Conservation (phyloP, 306 rosid species). For the Quercus robur region DNA sequence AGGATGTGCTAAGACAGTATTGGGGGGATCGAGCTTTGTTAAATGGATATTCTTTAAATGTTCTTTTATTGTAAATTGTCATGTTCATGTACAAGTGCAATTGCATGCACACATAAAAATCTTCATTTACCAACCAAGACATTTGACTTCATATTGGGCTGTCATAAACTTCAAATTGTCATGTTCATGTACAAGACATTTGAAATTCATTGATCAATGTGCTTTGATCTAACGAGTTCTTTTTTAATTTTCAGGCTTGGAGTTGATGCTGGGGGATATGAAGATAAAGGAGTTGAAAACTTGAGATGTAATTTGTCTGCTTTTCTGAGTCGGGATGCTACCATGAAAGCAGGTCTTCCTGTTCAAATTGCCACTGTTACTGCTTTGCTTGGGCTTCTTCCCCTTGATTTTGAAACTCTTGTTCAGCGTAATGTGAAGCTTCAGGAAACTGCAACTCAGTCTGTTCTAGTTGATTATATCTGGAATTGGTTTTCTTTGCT, state of each 20-base stretch:
- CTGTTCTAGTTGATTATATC: conserved; percentile 36
- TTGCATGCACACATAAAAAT: not conserved
- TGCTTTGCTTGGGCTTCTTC: conserved; percentile 54
- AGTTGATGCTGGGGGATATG: conserved; percentile 61
- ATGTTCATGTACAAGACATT: too few species aligned
- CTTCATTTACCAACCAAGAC: not conserved
- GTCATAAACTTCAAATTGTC: not conserved
- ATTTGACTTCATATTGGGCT: not conserved
- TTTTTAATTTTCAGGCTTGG: conserved; percentile 57
- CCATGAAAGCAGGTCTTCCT: conserved; percentile 33
- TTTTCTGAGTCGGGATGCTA: conserved; percentile 34
- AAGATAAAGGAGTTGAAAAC: conserved; percentile 51
- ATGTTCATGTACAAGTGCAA: not conserved
- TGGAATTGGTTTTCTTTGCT: conserved; percentile 63
- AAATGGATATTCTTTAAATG: not conserved
- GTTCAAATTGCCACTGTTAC: conserved; percentile 57
- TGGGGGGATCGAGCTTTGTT: not conserved
- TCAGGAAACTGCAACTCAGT: conserved; percentile 22
- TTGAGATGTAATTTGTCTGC: conserved; percentile 48
- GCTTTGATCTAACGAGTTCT: conserved; percentile 3
- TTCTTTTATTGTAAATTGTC: not conserved
- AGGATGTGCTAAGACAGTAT: not conserved
- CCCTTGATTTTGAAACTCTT: conserved; percentile 52
- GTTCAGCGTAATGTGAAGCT: conserved; percentile 28
- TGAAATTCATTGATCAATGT: not conserved